Base-by-base conservation (phyloP, 495 filamentous ascomycete genomes). In the Penicillium bialowiezense region DNA sequence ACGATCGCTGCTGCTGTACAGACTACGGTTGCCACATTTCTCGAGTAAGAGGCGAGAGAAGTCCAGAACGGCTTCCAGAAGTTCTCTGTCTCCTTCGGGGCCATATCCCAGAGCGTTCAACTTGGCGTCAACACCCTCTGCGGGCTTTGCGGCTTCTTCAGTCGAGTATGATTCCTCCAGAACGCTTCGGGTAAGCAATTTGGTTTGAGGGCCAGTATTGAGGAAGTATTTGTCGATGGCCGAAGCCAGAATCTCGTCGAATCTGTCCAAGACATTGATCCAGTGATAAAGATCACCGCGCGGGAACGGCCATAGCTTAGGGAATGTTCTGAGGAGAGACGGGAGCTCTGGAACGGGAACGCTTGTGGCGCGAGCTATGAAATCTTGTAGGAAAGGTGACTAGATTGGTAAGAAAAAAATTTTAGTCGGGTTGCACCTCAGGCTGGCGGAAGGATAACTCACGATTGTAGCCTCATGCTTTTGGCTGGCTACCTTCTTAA, bases 241-340 rank as follows among this genome's bases (percentile, higher is more conserved):
- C 20, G 81, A 78, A 48, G 95, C 89, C 14, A 97, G 73, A 48
- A 97, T 82, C 51, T 80, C 78, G 68, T 99, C 95, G 67, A 99
- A 97, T 50, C 91, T 85, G 70, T 99, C 92, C 38, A 99, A 74
- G 33, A 96, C 78, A 26, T 88, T 85, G 61, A 97, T 97, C 95
- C 95, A 99, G 75, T 99, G 91, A 60, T 97, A 97, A 35, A 97
- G 76, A 59, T 99, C 95, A 38, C 95, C 95, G 65, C 93, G 80
- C n/a, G 91, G 92, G 60, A 97, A 96, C 20, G 89, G 89, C 95
- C 92, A 97, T 79, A 83, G 77, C 46, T 80, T 80, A 52, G 91
- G 90, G 65, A 97, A 97, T 54, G 79, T 81, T 52, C 75, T 71
- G 41, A 99, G 85, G 56, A 87, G 81, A 46, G 77, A 67, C 46